phyloP scores from a whole-genome alignment of 352 stramenopile genomes.

The Peronospora farinosa region DNA sequence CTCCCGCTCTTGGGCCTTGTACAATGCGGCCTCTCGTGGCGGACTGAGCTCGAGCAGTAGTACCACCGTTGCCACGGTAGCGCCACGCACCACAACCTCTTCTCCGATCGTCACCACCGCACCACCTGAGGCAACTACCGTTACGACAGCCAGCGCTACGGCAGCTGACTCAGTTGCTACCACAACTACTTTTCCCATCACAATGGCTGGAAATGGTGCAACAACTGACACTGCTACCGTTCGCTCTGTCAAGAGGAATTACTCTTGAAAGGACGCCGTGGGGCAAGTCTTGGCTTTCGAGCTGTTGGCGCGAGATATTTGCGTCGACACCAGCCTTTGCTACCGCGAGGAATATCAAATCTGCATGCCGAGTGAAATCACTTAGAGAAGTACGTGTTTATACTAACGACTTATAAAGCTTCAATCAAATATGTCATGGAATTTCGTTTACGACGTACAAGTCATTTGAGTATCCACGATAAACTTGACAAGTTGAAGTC shows the following conservation, averaged over 20 bases:
- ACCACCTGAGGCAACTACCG: constrained; percentile 6
- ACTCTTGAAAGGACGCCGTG: constrained; percentile 14
- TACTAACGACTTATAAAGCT: no score
- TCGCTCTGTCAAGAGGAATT: background rate
- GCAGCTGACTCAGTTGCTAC: background rate
- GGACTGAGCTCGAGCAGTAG: constrained; percentile 17
- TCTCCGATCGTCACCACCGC: constrained; percentile 5
- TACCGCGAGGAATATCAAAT: constrained; percentile 3
- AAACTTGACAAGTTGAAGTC: no score
- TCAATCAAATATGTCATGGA: no score
- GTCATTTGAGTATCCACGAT: no score
- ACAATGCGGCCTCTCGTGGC: constrained; percentile 42
- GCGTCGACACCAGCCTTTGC: constrained; percentile 6
- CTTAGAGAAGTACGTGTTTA: constrained; percentile 19
- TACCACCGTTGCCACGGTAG: constrained; percentile 5
- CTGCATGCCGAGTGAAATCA: constrained; percentile 28
- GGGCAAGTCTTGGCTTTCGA: constrained; percentile 12
- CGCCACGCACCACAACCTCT: constrained; percentile 10
- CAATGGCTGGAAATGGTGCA: background rate
- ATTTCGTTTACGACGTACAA: no score
- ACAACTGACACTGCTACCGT: constrained; percentile 1
- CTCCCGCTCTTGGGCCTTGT: constrained; percentile 58
- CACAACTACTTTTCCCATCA: constrained; percentile 3
- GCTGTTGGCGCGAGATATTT: background rate
- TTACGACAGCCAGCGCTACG: background rate